Evolutionary conservation across 2,329 filamentous ascomycete genomes (phyloP), one percentile per base, ranked within the genome.

Genomic region (Colletotrichum kahawae): DNA sequence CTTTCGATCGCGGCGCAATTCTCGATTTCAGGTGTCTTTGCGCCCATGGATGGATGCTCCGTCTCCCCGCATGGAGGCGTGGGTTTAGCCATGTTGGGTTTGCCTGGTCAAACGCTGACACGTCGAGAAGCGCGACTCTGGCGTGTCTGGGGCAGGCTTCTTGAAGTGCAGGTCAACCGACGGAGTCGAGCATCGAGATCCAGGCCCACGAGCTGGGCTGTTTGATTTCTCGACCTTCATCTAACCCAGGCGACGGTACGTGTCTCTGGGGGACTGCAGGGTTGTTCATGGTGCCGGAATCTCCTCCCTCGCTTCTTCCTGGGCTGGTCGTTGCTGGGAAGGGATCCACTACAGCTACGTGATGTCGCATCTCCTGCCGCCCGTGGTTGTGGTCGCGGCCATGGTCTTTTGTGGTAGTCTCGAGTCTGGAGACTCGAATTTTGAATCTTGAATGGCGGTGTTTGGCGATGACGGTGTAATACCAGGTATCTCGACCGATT

Each of bases 1-100:
- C 36, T 67, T 71, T 77, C 75, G 75, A 77, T 77, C 73, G 68
- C 73, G 65, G 65, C 75, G 43, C 67, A 76, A 73, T 76, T 76
- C 16, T 76, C 75, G 75, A 77, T 77, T 76, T 71, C 74, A 74
- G 71, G 54, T 76, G 66, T 29, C 54, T 67, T 57, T 27, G 66
- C 29, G 62, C 38, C 59, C 51, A 38, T 67, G 63, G 48, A 43
- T 54, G 31, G 43, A 34, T 65, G 59, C 75, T 76, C 68, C 60
- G 63, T 72, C 68, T 76, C 75, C 69, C 75, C 75, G 73, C 75
- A 76, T 68, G 48, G 62, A 67, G 75, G 75, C 34, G 75, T 77
- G 73, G 24, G n/a, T 21, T 29, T 77, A 77, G 36, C 59, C 43
- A 63, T 31, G 31, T 38, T 14, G 27, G n/a, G 69, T 38, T 64